Evolutionary conservation across 495 filamentous ascomycete species (phyloP).

Genomic region (Lophiotrema nucula): DNA sequence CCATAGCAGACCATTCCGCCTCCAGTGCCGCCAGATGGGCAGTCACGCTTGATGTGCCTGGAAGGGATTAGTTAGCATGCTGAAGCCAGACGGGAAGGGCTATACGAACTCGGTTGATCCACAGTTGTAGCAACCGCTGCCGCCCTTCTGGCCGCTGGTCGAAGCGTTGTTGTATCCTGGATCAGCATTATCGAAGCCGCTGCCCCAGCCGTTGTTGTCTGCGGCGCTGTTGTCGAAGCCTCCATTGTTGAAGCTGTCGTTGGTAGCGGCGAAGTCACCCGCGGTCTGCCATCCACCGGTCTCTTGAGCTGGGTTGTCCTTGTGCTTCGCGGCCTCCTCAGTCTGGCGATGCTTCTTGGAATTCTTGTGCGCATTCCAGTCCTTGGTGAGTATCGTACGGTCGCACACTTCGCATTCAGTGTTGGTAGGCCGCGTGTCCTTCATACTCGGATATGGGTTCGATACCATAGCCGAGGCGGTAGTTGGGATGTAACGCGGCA

Average conservation of each 20-base stretch:
- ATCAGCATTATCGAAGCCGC: conserved; percentile 47
- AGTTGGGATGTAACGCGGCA: background rate
- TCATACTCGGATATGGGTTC: conserved; percentile 19
- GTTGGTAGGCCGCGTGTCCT: conserved; percentile 5
- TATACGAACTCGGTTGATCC: conserved; percentile 61
- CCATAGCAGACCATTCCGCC: background rate
- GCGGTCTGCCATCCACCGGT: background rate
- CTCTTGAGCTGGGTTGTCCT: conserved; percentile 9
- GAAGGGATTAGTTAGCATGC: background rate
- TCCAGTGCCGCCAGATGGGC: background rate
- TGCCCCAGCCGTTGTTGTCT: conserved; percentile 47
- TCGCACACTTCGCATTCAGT: conserved; percentile 27
- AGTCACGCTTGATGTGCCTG: background rate
- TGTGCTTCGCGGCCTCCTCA: conserved; percentile 8
- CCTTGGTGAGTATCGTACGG: conserved; percentile 27
- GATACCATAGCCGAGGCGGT: conserved; percentile 5
- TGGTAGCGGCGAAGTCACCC: conserved; percentile 1
- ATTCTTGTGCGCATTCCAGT: conserved; percentile 26
- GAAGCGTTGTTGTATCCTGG: conserved; percentile 21
- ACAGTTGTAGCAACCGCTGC: conserved; percentile 73
- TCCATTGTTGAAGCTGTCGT: conserved; percentile 2
- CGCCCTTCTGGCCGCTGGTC: conserved; percentile 47
- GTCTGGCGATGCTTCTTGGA: conserved; percentile 27
- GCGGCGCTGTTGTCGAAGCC: background rate
- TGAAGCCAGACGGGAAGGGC: background rate